Conservation (phyloP, 805 yeast species). For the Nakazawaea anatomiae region DNA sequence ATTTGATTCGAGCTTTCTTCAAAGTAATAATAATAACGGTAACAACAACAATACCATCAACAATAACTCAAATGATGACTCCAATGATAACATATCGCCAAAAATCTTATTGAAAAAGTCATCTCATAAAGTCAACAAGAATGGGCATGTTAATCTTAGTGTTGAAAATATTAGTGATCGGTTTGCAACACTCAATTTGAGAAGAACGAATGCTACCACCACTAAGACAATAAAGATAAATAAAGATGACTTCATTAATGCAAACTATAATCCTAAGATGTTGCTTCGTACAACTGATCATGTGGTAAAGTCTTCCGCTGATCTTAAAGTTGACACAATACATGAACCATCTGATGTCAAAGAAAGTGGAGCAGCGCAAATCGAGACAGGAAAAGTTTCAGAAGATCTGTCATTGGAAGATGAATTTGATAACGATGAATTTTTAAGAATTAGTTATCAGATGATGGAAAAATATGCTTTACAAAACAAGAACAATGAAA, state of each 20-base stretch:
- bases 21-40: conserved; percentile 12
- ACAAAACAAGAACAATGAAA: conserved; percentile 24
- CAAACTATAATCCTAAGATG: conserved; percentile 5
- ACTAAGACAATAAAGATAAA: conserved; percentile 21
- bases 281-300: too few relatives aligned
- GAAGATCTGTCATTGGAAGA: neutral
- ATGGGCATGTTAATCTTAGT: conserved; percentile 23
- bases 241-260: conserved; percentile 11
- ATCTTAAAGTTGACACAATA: too few relatives aligned
- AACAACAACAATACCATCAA: conserved; percentile 13
- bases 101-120: conserved; percentile 20
- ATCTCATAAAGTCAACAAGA: conserved; percentile 19
- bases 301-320: too few relatives aligned
- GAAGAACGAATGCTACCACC: conserved; percentile 23
- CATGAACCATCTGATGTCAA: neutral
- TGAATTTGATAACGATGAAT: neutral
- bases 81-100: conserved; percentile 3
- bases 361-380: neutral
- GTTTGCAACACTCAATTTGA: conserved; percentile 18
- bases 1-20: conserved; percentile 17
- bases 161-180: conserved; percentile 16
- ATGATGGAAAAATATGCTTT: conserved; percentile 19
- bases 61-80: neutral
- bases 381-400: neutral
- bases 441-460: conserved; percentile 14